These are phyloP conservation scores for Botrytis pseudocinerea DNA, from an alignment of 2,329 filamentous ascomycete species.

Conservation along the genomic window DNA sequence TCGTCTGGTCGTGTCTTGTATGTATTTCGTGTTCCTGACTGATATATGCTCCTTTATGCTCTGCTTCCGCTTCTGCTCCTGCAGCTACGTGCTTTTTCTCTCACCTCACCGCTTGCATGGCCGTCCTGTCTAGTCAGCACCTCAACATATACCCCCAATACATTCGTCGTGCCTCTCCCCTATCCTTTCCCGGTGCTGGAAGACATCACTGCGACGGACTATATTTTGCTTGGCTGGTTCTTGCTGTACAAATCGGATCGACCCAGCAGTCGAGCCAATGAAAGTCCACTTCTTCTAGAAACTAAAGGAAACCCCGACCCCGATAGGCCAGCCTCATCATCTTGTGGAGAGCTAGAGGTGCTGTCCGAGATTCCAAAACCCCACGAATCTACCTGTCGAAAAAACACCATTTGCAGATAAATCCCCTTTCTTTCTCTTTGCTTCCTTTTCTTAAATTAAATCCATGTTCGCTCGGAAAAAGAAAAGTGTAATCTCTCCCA, in stretches of 20 bases:
- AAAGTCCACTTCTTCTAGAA: neutral
- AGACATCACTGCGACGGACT: neutral
- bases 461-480: neutral
- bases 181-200: neutral
- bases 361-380: conserved; percentile 21
- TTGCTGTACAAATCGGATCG: conserved; percentile 18
- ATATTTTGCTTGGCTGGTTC: conserved; percentile 8
- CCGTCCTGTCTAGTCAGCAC: neutral
- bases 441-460: neutral
- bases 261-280: neutral
- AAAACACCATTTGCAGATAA: neutral
- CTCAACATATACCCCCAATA: neutral
- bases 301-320: neutral
- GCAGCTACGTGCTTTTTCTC: neutral
- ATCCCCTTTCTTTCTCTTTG: conserved; percentile 13
- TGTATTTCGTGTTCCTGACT: neutral
- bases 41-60: neutral
- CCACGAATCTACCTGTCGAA: conserved; percentile 21
- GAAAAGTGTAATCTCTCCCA: neutral
- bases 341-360: conserved; percentile 11
- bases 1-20: too few relatives aligned
- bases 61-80: neutral
- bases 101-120: neutral
- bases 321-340: conserved; percentile 21
- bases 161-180: neutral